These are phyloP conservation scores for Trichoderma pleuroti DNA, from an alignment of 2,329 filamentous ascomycete species.

Conservation along the genomic window DNA sequence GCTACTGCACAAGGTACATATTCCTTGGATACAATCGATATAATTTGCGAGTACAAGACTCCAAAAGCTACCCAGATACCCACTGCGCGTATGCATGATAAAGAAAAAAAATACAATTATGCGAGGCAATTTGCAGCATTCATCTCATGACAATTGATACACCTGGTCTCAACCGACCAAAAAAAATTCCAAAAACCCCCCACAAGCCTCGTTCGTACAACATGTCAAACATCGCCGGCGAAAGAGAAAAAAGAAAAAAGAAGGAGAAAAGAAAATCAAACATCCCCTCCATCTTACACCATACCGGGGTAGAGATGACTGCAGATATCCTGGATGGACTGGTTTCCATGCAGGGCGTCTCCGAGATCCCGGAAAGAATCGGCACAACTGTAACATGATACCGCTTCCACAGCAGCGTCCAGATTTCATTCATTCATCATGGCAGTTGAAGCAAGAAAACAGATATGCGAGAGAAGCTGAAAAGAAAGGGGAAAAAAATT, in stretches of 20 bases:
- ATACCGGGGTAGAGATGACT: neutral
- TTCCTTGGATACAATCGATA: slow-evolving; percentile 2
- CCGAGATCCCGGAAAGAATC: neutral
- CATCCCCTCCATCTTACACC: neutral
- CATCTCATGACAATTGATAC: slow-evolving; percentile 9
- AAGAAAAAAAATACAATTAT: slow-evolving; percentile 1
- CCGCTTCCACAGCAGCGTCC: neutral
- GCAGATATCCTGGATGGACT: slow-evolving; percentile 5
- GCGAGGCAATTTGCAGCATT: slow-evolving; percentile 13
- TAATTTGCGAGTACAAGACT: slow-evolving; percentile 12
- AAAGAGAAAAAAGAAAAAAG: neutral
- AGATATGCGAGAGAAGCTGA: neutral
- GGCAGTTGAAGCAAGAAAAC: neutral
- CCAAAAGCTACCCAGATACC: slow-evolving; percentile 10
- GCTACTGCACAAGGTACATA: slow-evolving; percentile 8
- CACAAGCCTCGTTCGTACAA: slow-evolving; percentile 7
- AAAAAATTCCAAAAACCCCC: neutral
- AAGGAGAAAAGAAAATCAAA: neutral
- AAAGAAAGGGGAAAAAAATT: neutral
- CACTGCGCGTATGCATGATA: slow-evolving; percentile 16
- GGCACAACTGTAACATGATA: slow-evolving; percentile 3
- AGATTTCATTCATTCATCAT: neutral
- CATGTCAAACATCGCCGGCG: neutral
- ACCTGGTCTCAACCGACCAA: neutral
- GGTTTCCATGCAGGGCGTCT: neutral